These are phyloP conservation scores for Aspergillus brasiliensis DNA, from an alignment of 2,329 filamentous ascomycete genomes.

Conservation along the genomic window DNA sequence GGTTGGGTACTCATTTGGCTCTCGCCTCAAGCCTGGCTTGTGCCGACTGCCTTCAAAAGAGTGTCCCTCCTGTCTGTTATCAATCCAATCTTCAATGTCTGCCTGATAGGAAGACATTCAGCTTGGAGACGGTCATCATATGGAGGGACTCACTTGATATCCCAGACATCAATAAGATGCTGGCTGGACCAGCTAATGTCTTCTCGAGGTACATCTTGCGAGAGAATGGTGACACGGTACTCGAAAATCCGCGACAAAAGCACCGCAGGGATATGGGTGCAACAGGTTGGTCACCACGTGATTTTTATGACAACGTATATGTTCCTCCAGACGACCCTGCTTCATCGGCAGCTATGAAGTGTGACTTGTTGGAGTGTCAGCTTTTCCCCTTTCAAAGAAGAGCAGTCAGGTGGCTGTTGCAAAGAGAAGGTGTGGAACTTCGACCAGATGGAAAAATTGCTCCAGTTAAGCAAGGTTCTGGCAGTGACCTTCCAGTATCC, in stretches of 20 bases:
- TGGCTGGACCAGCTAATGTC: constrained; percentile 18
- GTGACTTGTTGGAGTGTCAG: constrained; percentile 37
- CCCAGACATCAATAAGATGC: constrained; percentile 22
- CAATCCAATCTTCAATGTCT: constrained; percentile 30
- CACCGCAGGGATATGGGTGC: background rate
- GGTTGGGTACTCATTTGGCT: constrained; percentile 28
- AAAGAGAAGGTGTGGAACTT: constrained; percentile 45
- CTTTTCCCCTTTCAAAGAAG: constrained; percentile 54
- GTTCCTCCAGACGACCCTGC: constrained; percentile 40
- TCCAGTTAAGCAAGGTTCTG: constrained; percentile 12
- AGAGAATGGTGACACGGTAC: constrained; percentile 14
- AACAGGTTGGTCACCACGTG: constrained; percentile 37
- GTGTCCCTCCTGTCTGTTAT: constrained; percentile 32
- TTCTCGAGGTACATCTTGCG: constrained; percentile 36
- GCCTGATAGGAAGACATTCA: constrained; percentile 24
- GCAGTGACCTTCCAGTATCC: constrained; percentile 35
- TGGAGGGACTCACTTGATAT: constrained; percentile 40
- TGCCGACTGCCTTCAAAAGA: constrained; percentile 29
- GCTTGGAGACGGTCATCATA: constrained; percentile 34
- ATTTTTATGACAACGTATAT: constrained; percentile 53
- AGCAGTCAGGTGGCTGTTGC: constrained; percentile 50
- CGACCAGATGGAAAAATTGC: constrained; percentile 34
- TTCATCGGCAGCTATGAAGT: constrained; percentile 38
- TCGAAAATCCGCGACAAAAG: background rate
- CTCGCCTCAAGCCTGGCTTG: constrained; percentile 23